Base-by-base conservation (phyloP, 306 rosid species). In the Vigna unguiculata region DNA sequence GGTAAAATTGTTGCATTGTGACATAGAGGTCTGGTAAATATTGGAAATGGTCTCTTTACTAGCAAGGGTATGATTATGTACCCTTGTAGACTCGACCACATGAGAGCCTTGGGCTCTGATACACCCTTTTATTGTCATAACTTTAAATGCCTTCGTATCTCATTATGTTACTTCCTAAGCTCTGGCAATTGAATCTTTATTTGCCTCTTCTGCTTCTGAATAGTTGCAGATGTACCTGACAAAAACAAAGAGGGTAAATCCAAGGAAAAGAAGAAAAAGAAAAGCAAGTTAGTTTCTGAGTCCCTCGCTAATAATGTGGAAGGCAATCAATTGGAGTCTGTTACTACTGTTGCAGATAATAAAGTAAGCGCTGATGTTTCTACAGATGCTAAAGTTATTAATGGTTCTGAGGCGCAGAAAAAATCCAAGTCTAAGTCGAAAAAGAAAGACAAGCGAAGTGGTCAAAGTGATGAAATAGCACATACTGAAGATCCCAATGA, bases 221-320 rank as follows among this genome's bases (percentile, higher is more conserved):
- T 75, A 63, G 75, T 28, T 78, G 80, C 75, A 67, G 89, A 13
- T 58, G 59, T 46, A 78, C 25, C 46, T 17, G 34, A 80, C 45
- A 49, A 72, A 81, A 65, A 70, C 48, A 80, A 81, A 38, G 82
- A 19, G 59, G 75, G 45, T 9, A 83, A 84, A 69, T 14, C 71
- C 67, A 88, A 80, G 86, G 91, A 72, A 32, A 91, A 85, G 78
- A 91, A 83, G 86, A 86, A 82, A 80, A 86, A 59, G 73, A 91
- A 91, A 81, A 84, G 72, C 68, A 85, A 86, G 59, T 14, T 54
- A 36, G 87, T 53, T 64, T 80, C 92, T 71, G 89, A 84, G 65
- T 78, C 87, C 38, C 79, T 25, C 66, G 49, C 71, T 32, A 71
- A 79, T 54, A 12, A 38, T 30, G 38, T 40, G 22, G 90, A 83